These are phyloP conservation scores for Wallemia mellicola DNA, from an alignment of 1,284 basidiomycete genomes.

Conservation along the genomic window DNA sequence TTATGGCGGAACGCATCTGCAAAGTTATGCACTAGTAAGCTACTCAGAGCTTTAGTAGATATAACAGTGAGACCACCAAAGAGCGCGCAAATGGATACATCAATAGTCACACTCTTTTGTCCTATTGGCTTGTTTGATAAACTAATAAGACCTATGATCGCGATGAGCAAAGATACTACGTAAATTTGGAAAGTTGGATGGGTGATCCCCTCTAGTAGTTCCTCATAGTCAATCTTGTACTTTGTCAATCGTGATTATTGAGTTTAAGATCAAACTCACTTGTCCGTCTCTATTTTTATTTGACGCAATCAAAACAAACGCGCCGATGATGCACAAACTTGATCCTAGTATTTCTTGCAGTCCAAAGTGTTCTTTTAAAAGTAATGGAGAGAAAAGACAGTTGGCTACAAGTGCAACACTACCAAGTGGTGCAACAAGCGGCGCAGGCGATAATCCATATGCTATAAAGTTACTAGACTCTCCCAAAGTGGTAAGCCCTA, in stretches of 20 bases:
- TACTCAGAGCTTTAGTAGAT: background rate
- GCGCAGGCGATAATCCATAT: conserved; percentile 14
- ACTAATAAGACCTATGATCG: background rate
- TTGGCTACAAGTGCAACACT: conserved; percentile 13
- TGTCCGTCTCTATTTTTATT: background rate
- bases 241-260: background rate
- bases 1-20: conserved; percentile 6
- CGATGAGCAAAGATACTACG: background rate
- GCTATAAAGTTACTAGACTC: background rate
- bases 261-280: background rate
- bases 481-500: background rate
- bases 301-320: background rate
- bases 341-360: conserved; percentile 10
- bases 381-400: conserved; percentile 12
- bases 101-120: conserved; percentile 1
- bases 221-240: background rate
- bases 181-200: background rate
- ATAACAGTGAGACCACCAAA: background rate
- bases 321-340: conserved; percentile 1
- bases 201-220: background rate
- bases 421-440: conserved; percentile 14
- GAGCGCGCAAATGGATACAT: background rate
- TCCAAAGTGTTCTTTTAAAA: conserved; percentile 10
- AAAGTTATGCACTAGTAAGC: background rate
- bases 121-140: background rate